Base-by-base conservation (phyloP, 495 filamentous ascomycete species). In the Trichoderma asperelloides region DNA sequence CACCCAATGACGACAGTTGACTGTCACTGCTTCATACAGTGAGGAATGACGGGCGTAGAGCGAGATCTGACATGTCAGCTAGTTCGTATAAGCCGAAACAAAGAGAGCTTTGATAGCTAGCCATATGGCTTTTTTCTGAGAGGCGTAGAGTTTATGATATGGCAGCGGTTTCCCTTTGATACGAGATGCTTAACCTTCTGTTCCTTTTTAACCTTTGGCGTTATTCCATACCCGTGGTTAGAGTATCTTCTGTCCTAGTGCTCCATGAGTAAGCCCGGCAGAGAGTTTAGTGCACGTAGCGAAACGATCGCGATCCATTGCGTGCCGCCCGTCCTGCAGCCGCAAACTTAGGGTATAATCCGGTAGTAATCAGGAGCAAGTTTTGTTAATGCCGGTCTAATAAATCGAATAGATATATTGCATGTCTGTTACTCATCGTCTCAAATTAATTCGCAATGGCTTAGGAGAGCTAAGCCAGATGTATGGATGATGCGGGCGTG, bases 51-150 rank as follows among this genome's bases (percentile, higher is more conserved):
- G 49, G 55, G 25, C 55, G 55, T 60, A 60, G 12, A 9, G 55
- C 55, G 55, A 60, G 25, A 60, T 60, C 55, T 60, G 55, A 60
- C 55, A 60, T 28, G 55, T 60, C 55, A 30, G 55, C 55, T 18
- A 60, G 55, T 60, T 60, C 27, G 11, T 13, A 25, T 28, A 25
- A 60, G 55, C 23, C 30, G 27, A 18, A 60, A 11, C 5, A 30
- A 3, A n/a, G 23, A 16, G 55, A 60, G 55, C 13, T 2, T 28
- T 27, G 21, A 23, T 27, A 28, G 2, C 9, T 30, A 27, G 11
- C 9, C 16, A 25, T 25, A 55, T n/a, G 43, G 18, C 6, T 47
- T 16, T n/a, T 45, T 47, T 47, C 15, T 47, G 43, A 15, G 43
- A 47, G 43, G 18, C 47, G 55, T 30, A 60, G 55, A 60, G 55